A percentile compares a stretch with the other conserved stretches of the same genome.
phyloP scores from a whole-genome alignment of 805 yeast genomes.

The Jamesozyma piceae region DNA sequence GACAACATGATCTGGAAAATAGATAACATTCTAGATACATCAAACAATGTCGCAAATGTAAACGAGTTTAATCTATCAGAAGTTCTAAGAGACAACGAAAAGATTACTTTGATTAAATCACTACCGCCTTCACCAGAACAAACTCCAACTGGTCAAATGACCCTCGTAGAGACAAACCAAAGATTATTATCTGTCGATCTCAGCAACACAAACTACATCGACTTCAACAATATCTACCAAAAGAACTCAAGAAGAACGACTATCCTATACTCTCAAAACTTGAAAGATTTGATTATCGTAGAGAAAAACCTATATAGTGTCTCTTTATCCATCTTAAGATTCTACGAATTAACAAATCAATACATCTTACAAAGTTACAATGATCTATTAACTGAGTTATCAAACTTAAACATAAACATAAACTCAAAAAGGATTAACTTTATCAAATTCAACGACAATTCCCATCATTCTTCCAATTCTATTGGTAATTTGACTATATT shows the following conservation, averaged over 20 bases:
- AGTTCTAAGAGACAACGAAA: constrained; percentile 3
- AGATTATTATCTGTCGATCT: constrained; percentile 5
- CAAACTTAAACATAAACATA: background rate
- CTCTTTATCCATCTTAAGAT: constrained; percentile 1
- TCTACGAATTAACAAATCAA: background rate
- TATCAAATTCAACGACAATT: background rate
- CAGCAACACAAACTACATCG: background rate
- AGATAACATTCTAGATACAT: background rate
- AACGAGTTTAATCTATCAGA: constrained; percentile 2
- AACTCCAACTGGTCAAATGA: no score
- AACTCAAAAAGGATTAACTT: background rate
- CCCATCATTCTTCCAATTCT: background rate
- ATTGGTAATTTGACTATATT: background rate
- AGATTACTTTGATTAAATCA: background rate
- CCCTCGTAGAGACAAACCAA: constrained; percentile 5
- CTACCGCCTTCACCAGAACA: background rate
- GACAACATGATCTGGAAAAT: constrained; percentile 1
- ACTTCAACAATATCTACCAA: constrained; percentile 1
- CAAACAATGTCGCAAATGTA: background rate
- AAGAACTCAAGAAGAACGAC: background rate
- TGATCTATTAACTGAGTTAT: background rate
- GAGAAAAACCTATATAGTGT: constrained; percentile 5
- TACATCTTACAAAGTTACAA: background rate
- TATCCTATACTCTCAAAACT: background rate
- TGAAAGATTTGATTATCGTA: background rate